phyloP scores from a whole-genome alignment of 2,329 filamentous ascomycete genomes.

The Colletotrichum australisinense region DNA sequence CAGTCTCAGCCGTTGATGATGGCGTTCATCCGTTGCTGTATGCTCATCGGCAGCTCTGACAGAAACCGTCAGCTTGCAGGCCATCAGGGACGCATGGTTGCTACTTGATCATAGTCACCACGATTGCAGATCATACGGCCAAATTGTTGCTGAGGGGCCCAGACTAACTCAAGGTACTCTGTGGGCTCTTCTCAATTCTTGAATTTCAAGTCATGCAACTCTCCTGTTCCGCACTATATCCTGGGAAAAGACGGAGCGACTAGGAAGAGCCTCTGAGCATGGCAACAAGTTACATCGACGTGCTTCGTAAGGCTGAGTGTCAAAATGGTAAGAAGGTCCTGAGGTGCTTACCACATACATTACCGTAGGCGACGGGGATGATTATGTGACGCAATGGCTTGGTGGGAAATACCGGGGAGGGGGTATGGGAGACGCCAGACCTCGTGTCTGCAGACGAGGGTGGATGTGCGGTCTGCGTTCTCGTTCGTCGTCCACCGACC shows the following conservation, averaged over 20 bases:
- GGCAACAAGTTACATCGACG: not conserved
- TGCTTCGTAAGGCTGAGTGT: conserved; percentile 26
- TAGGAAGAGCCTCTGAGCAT: not conserved
- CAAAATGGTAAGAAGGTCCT: not conserved
- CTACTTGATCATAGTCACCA: not conserved
- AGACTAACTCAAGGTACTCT: not conserved
- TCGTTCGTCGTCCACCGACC: conserved; percentile 11
- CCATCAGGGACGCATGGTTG: not conserved
- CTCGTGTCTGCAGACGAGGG: conserved; percentile 25
- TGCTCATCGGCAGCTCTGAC: conserved; percentile 17
- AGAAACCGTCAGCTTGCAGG: not conserved
- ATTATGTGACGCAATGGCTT: conserved; percentile 30
- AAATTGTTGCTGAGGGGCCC: not conserved
- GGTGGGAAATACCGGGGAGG: conserved; percentile 14
- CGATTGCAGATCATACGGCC: not conserved
- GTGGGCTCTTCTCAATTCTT: not conserved
- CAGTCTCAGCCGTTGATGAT: conserved; percentile 7
- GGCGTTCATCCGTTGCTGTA: not conserved
- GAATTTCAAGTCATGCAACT: not conserved
- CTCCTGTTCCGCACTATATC: not conserved
- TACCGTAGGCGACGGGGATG: not conserved
- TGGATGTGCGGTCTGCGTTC: conserved; percentile 10
- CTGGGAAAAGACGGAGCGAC: not conserved
- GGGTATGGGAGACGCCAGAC: conserved; percentile 2
- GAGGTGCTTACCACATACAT: conserved; percentile 26